phyloP scores from a whole-genome alignment of 2,329 filamentous ascomycete genomes.

The Tolypocladium album region DNA sequence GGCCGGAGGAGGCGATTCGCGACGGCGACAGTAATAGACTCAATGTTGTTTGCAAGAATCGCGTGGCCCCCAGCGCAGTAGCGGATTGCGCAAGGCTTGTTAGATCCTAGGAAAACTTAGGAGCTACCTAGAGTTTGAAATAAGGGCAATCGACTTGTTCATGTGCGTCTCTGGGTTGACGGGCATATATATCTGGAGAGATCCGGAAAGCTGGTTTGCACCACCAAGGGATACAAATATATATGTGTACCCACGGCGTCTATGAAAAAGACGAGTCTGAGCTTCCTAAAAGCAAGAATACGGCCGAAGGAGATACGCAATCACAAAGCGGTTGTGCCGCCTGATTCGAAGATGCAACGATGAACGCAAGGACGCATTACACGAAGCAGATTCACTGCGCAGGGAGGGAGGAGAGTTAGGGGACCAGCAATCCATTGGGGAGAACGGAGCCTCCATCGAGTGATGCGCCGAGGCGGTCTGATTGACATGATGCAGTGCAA shows the following conservation, averaged over 20 bases:
- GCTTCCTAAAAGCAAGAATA: not conserved
- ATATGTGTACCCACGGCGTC: not conserved
- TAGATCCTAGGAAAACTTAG: not conserved
- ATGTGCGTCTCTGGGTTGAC: not conserved
- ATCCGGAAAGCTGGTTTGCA: not conserved
- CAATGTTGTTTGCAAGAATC: not conserved
- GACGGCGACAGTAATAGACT: not conserved
- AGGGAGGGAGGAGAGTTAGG: not conserved
- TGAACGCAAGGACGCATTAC: not conserved
- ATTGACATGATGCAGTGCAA: not conserved
- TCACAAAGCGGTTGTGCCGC: not conserved
- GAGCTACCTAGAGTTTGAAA: not conserved
- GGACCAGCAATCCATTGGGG: not conserved
- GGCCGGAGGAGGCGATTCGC: not conserved
- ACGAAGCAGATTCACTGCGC: not conserved
- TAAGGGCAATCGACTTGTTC: not conserved
- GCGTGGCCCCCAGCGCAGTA: not conserved
- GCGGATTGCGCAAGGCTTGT: not conserved
- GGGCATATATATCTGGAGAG: not conserved
- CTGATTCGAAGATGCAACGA: not conserved
- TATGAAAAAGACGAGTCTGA: not conserved
- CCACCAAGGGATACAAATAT: not conserved
- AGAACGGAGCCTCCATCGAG: not conserved
- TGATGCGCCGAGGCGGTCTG: not conserved
- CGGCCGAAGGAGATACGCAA: not conserved